Evolutionary conservation across 1,139 yeast genomes (phyloP), one percentile per base, ranked within the genome.

Genomic region (Sugiyamaella sp.): DNA sequence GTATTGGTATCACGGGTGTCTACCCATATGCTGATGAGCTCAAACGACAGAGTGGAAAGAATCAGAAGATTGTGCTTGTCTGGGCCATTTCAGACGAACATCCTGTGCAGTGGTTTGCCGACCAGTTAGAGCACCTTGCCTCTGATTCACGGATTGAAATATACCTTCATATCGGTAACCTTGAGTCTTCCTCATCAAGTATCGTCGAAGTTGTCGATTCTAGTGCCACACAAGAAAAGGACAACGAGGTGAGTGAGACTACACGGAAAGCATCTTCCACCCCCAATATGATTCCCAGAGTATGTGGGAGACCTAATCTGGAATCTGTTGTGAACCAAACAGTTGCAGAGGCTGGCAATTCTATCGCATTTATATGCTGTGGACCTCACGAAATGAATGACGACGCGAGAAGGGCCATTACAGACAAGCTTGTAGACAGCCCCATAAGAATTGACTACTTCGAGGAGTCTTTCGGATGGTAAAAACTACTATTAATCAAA

Each of bases 1-100:
- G 89, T 55, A 83, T 82, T 61, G 91, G 91, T 65, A 74, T 85
- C 56, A 84, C 90, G 1, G 83, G 83, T 9, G 53, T 60, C 9
- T 53, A 57, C 22, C 60, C 65, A 4, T 63, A 64, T 52, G 66
- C 67, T 14, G 53, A 55, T n/a, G 60, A 60, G 38, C 45, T 51
- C 21, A 38, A 47, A 27, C 49, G 49, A 9, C 55, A 38, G 10
- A 56, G 46, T 8, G 56, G 52, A 29, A 43, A 44, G 32, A 27
- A 43, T 9, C 54, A 46, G 16, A 52, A 43, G 20, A 25, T 54
- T 2, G 43, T 47, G 2, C 22, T 59, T 10, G 47, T 56, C 12
- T 59, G 62, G 62, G 51, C 54, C 9, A 47, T 59, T 10, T 33
- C 52, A 3, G 55, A 55, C 45, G 53, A 41, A 14, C 21, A 37